Evolutionary conservation across 2,329 filamentous ascomycete species (phyloP).

Genomic region (Helotiales sp.): DNA sequence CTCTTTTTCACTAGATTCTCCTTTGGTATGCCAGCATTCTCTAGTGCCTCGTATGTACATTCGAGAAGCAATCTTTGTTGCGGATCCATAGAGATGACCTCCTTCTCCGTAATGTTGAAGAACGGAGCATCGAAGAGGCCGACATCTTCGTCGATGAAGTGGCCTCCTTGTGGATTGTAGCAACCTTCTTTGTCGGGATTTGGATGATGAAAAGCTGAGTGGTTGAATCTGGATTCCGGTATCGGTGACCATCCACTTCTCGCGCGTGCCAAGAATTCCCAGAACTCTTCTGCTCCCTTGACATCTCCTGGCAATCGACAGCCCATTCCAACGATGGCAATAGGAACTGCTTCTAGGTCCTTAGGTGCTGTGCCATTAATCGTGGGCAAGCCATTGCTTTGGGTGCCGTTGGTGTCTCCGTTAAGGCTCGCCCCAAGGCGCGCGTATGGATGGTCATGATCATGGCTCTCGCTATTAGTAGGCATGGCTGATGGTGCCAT

Average conservation of each 20-base stretch:
- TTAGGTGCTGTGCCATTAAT: neutral
- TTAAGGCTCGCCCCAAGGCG: neutral
- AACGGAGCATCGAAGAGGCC: slow-evolving; percentile 32
- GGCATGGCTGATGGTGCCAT: slow-evolving; percentile 18
- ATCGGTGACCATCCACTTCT: slow-evolving; percentile 38
- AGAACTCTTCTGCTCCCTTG: slow-evolving; percentile 39
- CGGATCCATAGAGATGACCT: slow-evolving; percentile 34
- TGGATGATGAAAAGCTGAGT: slow-evolving; percentile 54
- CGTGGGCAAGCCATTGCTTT: neutral
- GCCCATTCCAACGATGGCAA: slow-evolving; percentile 40
- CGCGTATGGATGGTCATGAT: neutral
- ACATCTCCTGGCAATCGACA: slow-evolving; percentile 40
- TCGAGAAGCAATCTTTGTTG: slow-evolving; percentile 32
- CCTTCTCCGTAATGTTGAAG: slow-evolving; percentile 30
- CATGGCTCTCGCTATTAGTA: slow-evolving; percentile 4
- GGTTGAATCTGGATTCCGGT: slow-evolving; percentile 44
- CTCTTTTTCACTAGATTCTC: slow-evolving; percentile 18
- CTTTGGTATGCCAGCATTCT: slow-evolving; percentile 28
- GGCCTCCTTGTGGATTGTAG: slow-evolving; percentile 27
- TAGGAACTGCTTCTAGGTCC: slow-evolving; percentile 21
- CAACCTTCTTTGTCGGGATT: slow-evolving; percentile 36
- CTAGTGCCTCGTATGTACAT: slow-evolving; percentile 29
- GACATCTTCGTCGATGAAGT: slow-evolving; percentile 30
- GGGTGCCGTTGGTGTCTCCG: neutral
- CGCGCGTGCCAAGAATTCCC: slow-evolving; percentile 39